These are phyloP conservation scores for Phytopythium cucurbitacearum DNA, from an alignment of 352 stramenopile species.

Conservation along the genomic window DNA sequence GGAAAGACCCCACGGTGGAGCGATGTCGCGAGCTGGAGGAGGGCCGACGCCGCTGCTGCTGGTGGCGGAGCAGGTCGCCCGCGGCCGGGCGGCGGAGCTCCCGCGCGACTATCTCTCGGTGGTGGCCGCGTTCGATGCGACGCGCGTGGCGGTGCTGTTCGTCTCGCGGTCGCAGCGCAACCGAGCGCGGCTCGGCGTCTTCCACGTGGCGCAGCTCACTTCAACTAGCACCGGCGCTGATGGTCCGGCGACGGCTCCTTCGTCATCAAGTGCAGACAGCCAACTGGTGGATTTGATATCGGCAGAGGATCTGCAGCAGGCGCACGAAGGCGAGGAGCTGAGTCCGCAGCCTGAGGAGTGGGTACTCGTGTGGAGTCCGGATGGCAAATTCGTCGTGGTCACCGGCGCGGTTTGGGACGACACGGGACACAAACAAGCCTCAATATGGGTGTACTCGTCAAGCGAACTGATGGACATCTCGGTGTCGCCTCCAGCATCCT, in stretches of 20 bases:
- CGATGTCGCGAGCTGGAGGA: neutral
- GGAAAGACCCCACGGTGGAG: too few relatives aligned
- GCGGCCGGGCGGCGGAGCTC: slow-evolving; percentile 6
- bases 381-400: slow-evolving; percentile 47
- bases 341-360: slow-evolving; percentile 8
- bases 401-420: slow-evolving; percentile 17
- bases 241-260: too few relatives aligned
- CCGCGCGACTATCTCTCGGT: slow-evolving; percentile 5
- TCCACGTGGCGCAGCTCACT: slow-evolving; percentile 10
- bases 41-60: slow-evolving; percentile 23
- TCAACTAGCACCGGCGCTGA: neutral
- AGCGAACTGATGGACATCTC: slow-evolving; percentile 27
- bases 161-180: slow-evolving; percentile 16
- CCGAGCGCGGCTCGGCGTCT: slow-evolving; percentile 28
- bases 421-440: slow-evolving; percentile 12
- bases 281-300: slow-evolving; percentile 20
- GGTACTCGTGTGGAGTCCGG: slow-evolving; percentile 48
- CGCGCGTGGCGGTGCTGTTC: slow-evolving; percentile 32
- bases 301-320: neutral
- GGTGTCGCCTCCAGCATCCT: neutral
- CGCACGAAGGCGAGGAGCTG: neutral
- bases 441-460: slow-evolving; percentile 39
- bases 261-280: neutral
- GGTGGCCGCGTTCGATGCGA: slow-evolving; percentile 10
- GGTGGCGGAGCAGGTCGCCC: slow-evolving; percentile 26